Conservation (phyloP, 352 stramenopile species). For the Globisporangium okanoganense region DNA sequence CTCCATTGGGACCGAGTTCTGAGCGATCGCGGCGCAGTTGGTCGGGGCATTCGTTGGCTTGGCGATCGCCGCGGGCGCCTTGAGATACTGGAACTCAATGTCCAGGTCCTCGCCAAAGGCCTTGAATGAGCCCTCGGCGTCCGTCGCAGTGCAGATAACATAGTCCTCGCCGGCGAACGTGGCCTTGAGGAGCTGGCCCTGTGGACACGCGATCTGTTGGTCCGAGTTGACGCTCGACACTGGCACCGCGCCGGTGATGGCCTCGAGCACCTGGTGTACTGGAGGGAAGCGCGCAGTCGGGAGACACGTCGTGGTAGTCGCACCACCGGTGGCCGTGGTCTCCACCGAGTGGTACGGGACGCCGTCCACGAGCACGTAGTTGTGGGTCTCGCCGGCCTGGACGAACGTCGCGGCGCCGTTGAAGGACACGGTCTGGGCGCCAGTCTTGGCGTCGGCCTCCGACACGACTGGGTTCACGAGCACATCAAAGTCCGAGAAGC, state of each 20-base stretch:
- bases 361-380: conserved; percentile 34
- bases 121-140: conserved; percentile 24
- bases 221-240: conserved; percentile 32
- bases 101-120: conserved; percentile 41
- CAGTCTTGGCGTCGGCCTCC: conserved; percentile 12
- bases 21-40: conserved; percentile 19
- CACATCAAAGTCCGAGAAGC: conserved; percentile 36
- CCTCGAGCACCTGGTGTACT: conserved; percentile 25
- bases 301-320: conserved; percentile 21
- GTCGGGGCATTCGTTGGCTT: conserved; percentile 22
- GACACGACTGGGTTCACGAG: conserved; percentile 34
- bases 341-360: conserved; percentile 25
- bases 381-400: conserved; percentile 29
- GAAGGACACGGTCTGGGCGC: conserved; percentile 24
- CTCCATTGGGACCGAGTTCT: conserved; percentile 14
- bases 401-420: conserved; percentile 31
- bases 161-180: conserved; percentile 40
- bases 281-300: conserved; percentile 24
- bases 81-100: conserved; percentile 18
- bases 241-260: conserved; percentile 25
- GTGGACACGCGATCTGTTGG: conserved; percentile 37
- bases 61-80: conserved; percentile 8
- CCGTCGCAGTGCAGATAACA: conserved; percentile 33
- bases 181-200: conserved; percentile 33
- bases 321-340: conserved; percentile 16